Conservation (phyloP, 495 filamentous ascomycete species). For the Cetradonia linearis region DNA sequence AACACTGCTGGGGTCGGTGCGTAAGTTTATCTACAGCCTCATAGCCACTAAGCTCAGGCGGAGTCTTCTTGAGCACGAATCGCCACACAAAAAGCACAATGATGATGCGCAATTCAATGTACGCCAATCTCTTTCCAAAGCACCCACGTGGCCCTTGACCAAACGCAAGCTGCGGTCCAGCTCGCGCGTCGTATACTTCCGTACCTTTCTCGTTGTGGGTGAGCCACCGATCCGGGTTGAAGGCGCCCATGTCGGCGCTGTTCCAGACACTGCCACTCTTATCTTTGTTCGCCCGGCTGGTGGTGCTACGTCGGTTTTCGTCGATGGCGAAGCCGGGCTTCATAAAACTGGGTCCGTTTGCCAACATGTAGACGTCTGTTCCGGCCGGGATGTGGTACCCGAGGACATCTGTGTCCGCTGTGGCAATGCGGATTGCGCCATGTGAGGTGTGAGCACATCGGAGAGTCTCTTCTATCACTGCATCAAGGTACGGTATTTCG, state of each 20-base stretch:
- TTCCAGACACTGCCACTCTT: not conserved
- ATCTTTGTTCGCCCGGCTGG: constrained; percentile 8
- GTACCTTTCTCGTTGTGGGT: not conserved
- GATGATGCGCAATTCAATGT: not conserved
- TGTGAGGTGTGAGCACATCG: constrained; percentile 22
- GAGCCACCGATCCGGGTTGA: not conserved
- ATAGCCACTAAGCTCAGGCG: not conserved
- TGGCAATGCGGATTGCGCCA: constrained; percentile 21
- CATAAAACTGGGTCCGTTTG: constrained; percentile 21
- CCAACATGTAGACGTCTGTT: constrained; percentile 23
- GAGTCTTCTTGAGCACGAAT: not conserved
- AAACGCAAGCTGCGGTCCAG: not conserved
- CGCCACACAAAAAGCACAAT: not conserved
- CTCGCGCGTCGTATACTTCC: not conserved
- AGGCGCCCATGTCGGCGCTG: not conserved
- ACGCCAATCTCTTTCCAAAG: not conserved
- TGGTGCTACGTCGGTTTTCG: constrained; percentile 26
- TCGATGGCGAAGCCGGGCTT: constrained; percentile 19
- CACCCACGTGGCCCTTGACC: not conserved
- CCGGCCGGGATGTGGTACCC: constrained; percentile 31
- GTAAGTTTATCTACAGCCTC: no score
- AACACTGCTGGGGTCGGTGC: no score
- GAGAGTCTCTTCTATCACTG: constrained; percentile 31
- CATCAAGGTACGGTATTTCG: constrained; percentile 32
- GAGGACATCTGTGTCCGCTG: constrained; percentile 26